A percentile compares a stretch with the other conserved stretches of the same genome.
Evolutionary conservation across 2,329 filamentous ascomycete genomes (phyloP).

Genomic region (Pestalotiopsis sp.): DNA sequence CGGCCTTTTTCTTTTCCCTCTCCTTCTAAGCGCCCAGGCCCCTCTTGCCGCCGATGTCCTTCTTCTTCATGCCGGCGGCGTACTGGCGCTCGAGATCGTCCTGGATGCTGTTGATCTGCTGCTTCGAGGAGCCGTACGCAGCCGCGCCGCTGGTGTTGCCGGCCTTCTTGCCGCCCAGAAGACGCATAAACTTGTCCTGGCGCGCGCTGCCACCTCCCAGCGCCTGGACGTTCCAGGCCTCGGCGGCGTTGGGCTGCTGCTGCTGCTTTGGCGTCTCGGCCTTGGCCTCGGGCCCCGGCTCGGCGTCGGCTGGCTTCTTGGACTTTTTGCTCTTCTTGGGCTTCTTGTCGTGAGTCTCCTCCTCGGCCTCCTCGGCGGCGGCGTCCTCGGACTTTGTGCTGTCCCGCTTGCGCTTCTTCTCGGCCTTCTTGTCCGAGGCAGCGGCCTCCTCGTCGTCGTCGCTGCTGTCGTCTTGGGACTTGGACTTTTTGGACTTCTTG

Average conservation of each 20-base stretch:
- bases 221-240: conserved; percentile 56
- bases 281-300: conserved; percentile 21
- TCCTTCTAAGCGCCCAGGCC: conserved; percentile 52
- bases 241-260: conserved; percentile 29
- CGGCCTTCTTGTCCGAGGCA: conserved; percentile 21
- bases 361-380: conserved; percentile 19
- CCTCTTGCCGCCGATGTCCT: conserved; percentile 51
- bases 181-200: conserved; percentile 59
- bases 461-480: conserved; percentile 19
- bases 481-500: conserved; percentile 33
- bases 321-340: conserved; percentile 17
- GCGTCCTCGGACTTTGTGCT: conserved; percentile 12
- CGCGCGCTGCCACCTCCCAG: conserved; percentile 54
- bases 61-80: conserved; percentile 57
- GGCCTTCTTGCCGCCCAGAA: conserved; percentile 55
- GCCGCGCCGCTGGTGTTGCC: conserved; percentile 22
- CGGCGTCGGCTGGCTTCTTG: conserved; percentile 23
- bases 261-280: conserved; percentile 23
- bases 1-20: neutral
- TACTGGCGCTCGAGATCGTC: conserved; percentile 60
- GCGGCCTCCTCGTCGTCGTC: conserved; percentile 12
- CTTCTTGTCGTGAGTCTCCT: conserved; percentile 29
- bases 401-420: conserved; percentile 26
- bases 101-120: conserved; percentile 36
- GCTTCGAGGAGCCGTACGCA: conserved; percentile 20